Percentiles rank a stretch among this genome's conserved stretches.
Evolutionary conservation across 768 basidiomycete species (phyloP).

Genomic region (Cystobasidium onofrii): DNA sequence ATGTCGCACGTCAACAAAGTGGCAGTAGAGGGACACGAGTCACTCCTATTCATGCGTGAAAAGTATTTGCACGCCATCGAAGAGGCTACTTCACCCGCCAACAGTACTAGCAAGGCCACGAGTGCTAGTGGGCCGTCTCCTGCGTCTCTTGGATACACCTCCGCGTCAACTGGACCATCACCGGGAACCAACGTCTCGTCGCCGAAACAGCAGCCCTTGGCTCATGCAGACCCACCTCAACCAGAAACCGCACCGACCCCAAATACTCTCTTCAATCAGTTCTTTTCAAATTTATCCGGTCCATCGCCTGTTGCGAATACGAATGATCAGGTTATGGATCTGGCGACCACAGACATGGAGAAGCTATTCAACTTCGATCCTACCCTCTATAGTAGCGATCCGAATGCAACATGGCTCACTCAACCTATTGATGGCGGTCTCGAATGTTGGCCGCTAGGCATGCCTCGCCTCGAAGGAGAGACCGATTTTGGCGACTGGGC

Average conservation of each 20-base stretch:
- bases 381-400: slow-evolving; percentile 7
- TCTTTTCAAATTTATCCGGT: slow-evolving; percentile 8
- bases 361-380: slow-evolving; percentile 18
- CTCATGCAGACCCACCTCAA: neutral
- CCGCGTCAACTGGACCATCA: neutral
- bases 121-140: slow-evolving; percentile 10
- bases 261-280: slow-evolving; percentile 22
- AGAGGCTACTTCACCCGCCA: neutral
- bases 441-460: slow-evolving; percentile 15
- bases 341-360: neutral
- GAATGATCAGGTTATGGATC: neutral
- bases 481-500: slow-evolving; percentile 24
- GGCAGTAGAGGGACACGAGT: slow-evolving; percentile 20
- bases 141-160: neutral
- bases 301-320: neutral
- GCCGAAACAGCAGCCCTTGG: neutral
- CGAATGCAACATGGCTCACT: slow-evolving; percentile 11
- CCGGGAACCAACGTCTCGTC: neutral
- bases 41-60: slow-evolving; percentile 7
- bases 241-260: slow-evolving; percentile 10
- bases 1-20: slow-evolving; percentile 23
- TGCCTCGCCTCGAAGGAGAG: slow-evolving; percentile 13
- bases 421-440: slow-evolving; percentile 10
- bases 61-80: slow-evolving; percentile 10
- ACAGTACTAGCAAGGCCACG: neutral